Evolutionary conservation across 2,329 filamentous ascomycete genomes (phyloP).

Genomic region (Lasiodiplodia citricola): DNA sequence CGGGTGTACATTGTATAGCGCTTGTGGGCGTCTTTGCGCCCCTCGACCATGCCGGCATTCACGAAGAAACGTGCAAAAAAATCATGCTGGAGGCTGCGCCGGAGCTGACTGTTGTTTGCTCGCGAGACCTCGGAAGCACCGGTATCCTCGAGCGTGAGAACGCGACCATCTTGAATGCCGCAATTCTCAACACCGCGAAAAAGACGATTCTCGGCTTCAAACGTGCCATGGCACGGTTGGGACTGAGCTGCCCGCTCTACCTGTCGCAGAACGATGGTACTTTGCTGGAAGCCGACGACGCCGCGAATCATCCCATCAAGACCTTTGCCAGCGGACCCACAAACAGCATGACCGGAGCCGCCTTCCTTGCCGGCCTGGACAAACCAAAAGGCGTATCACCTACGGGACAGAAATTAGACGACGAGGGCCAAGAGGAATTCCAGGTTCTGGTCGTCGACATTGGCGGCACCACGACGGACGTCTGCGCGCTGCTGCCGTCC

Average conservation of each 20-base stretch:
- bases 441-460: slow-evolving; percentile 63
- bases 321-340: slow-evolving; percentile 69
- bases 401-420: background rate
- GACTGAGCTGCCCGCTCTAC: slow-evolving; percentile 58
- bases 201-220: slow-evolving; percentile 63
- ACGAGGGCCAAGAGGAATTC: slow-evolving; percentile 28
- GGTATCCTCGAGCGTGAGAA: slow-evolving; percentile 67
- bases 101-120: background rate
- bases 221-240: slow-evolving; percentile 56
- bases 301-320: slow-evolving; percentile 62
- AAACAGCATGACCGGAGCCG: slow-evolving; percentile 59
- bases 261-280: slow-evolving; percentile 70
- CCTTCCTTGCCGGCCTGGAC: slow-evolving; percentile 57
- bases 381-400: background rate
- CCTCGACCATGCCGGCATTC: slow-evolving; percentile 48
- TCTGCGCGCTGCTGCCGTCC: slow-evolving; percentile 61
- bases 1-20: slow-evolving; percentile 48
- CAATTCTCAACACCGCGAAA: slow-evolving; percentile 63
- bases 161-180: slow-evolving; percentile 67
- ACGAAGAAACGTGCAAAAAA: slow-evolving; percentile 48
- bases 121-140: slow-evolving; percentile 34
- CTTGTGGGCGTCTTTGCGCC: slow-evolving; percentile 56
- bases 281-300: slow-evolving; percentile 59
- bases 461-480: slow-evolving; percentile 69
- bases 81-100: slow-evolving; percentile 38